These are phyloP conservation scores for Deakozyma indianensis DNA, from an alignment of 805 yeast species.

Conservation along the genomic window DNA sequence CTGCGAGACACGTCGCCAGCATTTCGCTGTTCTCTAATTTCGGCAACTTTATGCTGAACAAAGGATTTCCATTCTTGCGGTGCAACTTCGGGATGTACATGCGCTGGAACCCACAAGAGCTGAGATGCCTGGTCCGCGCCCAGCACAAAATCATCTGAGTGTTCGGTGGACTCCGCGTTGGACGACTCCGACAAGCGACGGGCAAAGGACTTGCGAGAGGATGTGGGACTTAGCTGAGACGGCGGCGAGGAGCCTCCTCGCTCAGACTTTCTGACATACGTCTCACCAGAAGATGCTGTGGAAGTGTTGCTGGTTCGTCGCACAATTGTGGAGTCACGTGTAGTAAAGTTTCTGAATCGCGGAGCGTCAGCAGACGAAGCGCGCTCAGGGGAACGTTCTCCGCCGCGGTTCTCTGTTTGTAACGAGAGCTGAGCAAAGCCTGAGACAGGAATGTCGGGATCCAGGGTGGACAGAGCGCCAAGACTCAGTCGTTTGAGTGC, in stretches of 20 bases:
- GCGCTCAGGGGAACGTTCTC: not conserved
- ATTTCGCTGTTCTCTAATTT: conserved; percentile 13
- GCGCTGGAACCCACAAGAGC: conserved; percentile 91
- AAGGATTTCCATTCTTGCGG: conserved; percentile 56
- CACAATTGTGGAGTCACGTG: not conserved
- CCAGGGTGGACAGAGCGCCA: conserved; percentile 23
- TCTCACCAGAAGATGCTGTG: not conserved
- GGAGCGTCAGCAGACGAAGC: not conserved
- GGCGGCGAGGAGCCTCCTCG: no score
- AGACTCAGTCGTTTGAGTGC: conserved; percentile 26
- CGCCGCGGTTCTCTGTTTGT: not conserved
- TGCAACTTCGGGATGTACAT: conserved; percentile 84
- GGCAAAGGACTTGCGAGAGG: not conserved
- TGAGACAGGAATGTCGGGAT: conserved; percentile 25
- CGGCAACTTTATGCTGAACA: conserved; percentile 25
- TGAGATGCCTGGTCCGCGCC: conserved; percentile 14
- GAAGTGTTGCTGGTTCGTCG: not conserved
- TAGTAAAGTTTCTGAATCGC: not conserved
- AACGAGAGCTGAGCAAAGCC: not conserved
- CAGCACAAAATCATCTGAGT: conserved; percentile 3
- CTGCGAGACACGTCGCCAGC: conserved; percentile 4
- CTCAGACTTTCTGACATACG: not conserved
- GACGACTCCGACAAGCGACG: not conserved
- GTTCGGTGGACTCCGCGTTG: conserved; percentile 2
- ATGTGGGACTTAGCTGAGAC: not conserved